Evolutionary conservation across 1,284 basidiomycete species (phyloP).

Genomic region (Pyrrhoderma lamaoense): DNA sequence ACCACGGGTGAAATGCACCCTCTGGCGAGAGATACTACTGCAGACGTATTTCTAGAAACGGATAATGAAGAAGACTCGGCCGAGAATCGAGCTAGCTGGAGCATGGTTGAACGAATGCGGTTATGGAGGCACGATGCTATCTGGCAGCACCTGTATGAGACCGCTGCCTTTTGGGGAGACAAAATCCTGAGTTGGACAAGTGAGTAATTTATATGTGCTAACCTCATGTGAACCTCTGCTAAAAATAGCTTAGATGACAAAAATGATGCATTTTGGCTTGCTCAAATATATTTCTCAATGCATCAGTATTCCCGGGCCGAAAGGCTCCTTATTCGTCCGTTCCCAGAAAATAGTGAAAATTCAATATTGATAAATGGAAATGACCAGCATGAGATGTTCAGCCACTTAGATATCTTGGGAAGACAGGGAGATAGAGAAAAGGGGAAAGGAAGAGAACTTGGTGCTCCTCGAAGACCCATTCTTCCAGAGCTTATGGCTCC

Average conservation of each 20-base stretch:
- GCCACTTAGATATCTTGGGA: conserved; percentile 19
- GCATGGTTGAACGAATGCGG: conserved; percentile 90
- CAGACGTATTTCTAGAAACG: conserved; percentile 65
- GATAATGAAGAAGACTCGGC: conserved; percentile 40
- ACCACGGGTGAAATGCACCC: conserved; percentile 49
- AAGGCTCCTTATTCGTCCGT: conserved; percentile 80
- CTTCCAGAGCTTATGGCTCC: conserved; percentile 8
- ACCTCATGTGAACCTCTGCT: conserved; percentile 2
- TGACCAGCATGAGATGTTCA: conserved; percentile 26
- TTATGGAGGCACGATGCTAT: conserved; percentile 96
- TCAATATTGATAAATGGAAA: conserved; percentile 38
- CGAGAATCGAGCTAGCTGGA: conserved; percentile 59
- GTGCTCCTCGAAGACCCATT: conserved; percentile 28
- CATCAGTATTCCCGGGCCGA: conserved; percentile 94
- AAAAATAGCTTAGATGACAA: conserved; percentile 58
- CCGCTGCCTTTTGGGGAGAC: conserved; percentile 97
- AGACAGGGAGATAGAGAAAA: conserved; percentile 27
- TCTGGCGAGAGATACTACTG: conserved; percentile 64
- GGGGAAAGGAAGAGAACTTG: conserved; percentile 56
- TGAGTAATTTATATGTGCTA: conserved; percentile 38
- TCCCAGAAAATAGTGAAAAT: conserved; percentile 40
- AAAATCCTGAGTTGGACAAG: conserved; percentile 93
- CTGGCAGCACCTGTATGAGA: conserved; percentile 96
- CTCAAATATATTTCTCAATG: conserved; percentile 93
- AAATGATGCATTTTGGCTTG: conserved; percentile 98